These are phyloP conservation scores for Calcarisporium arbuscula DNA, from an alignment of 2,329 filamentous ascomycete genomes.

Conservation along the genomic window DNA sequence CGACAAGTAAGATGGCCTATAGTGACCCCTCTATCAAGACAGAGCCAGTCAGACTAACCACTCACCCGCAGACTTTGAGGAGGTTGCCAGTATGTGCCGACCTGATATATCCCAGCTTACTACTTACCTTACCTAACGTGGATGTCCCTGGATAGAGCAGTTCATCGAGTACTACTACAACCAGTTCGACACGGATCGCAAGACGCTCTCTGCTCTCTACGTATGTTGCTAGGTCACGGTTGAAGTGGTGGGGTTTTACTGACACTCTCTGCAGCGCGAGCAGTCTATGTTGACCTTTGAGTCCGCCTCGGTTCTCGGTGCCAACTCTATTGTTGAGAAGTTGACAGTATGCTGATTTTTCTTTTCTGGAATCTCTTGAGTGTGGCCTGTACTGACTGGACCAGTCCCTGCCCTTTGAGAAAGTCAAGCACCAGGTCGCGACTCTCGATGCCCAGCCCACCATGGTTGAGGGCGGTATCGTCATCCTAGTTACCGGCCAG, in stretches of 20 bases:
- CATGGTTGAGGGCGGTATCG: conserved; percentile 56
- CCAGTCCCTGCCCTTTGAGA: conserved; percentile 71
- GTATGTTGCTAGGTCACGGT: conserved; percentile 44
- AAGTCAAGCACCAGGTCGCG: conserved; percentile 70
- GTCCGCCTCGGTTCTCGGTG: conserved; percentile 59
- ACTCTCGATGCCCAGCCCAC: conserved; percentile 82
- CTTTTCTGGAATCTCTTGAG: not conserved
- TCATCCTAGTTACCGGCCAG: conserved; percentile 83
- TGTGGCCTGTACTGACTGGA: not conserved
- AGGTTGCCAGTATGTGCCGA: conserved; percentile 38
- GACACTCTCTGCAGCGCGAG: conserved; percentile 53
- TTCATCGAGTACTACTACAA: conserved; percentile 91
- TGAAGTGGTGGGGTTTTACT: conserved; percentile 1
- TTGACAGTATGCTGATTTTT: conserved; percentile 54
- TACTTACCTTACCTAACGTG: conserved; percentile 6
- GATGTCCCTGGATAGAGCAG: conserved; percentile 53
- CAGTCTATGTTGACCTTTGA: conserved; percentile 95
- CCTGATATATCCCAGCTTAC: not conserved
- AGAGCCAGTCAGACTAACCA: conserved; percentile 14
- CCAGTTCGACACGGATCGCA: conserved; percentile 71
- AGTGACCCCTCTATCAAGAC: conserved; percentile 5
- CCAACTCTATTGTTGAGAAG: conserved; percentile 67
- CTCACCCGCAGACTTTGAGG: conserved; percentile 32
- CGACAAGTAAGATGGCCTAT: conserved; percentile 22
- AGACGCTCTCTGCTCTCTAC: conserved; percentile 64